A percentile compares a stretch with the other conserved stretches of the same genome.
phyloP scores from a whole-genome alignment of 805 yeast species.

The Grigorovia jiainica region DNA sequence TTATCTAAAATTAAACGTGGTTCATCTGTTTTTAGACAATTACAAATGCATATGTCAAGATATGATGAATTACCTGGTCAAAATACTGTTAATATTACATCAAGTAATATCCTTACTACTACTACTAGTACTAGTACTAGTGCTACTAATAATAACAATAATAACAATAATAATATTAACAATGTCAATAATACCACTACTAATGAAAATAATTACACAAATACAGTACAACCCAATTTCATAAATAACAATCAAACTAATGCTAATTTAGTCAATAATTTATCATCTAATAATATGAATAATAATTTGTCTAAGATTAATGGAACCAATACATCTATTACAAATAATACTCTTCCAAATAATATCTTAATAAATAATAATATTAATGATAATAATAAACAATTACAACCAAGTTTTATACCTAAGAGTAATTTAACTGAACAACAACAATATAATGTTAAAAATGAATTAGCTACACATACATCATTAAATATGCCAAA shows the following conservation, averaged over 20 bases:
- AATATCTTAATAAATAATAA: too few relatives aligned
- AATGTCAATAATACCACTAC: neutral
- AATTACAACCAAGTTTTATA: neutral
- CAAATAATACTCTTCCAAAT: neutral
- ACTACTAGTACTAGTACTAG: slow-evolving; percentile 10
- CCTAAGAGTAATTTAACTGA: neutral
- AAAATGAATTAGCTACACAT: slow-evolving; percentile 1
- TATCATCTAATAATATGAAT: too few relatives aligned
- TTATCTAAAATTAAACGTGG: slow-evolving; percentile 70
- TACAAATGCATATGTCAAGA: slow-evolving; percentile 58
- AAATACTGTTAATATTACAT: slow-evolving; percentile 8
- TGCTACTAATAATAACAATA: neutral
- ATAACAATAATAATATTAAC: too few relatives aligned
- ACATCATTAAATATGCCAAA: neutral
- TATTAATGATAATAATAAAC: neutral
- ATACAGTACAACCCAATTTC: too few relatives aligned
- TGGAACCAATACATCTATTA: neutral
- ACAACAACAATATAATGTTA: neutral
- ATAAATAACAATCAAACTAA: neutral
- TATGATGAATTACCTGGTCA: slow-evolving; percentile 33
- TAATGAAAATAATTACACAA: neutral
- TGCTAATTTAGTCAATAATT: too few relatives aligned
- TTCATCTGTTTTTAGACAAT: slow-evolving; percentile 68
- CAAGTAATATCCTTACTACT: slow-evolving; percentile 8
- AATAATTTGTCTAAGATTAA: slow-evolving; percentile 4